Conservation (phyloP, 2,329 filamentous ascomycete species). For the Aspergillus transmontanensis region DNA sequence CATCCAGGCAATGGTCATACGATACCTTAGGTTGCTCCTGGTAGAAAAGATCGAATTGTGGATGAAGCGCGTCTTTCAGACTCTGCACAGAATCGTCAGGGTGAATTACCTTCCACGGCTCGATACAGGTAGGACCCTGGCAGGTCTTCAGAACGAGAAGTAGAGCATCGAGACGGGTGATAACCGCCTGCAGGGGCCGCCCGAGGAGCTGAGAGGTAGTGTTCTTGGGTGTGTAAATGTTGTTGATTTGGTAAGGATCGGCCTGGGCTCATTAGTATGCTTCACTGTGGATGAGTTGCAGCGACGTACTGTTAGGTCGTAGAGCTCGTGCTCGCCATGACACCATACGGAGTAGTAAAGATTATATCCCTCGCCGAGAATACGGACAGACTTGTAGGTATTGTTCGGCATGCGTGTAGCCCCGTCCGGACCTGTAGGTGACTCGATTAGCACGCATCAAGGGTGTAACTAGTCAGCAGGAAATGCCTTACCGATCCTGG, state of each 20-base stretch:
- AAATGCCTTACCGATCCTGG: conserved; percentile 26
- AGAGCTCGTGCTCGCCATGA: conserved; percentile 44
- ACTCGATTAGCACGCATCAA: background rate
- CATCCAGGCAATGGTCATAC: conserved; percentile 38
- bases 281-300: background rate
- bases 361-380: conserved; percentile 39
- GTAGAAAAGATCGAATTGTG: conserved; percentile 37
- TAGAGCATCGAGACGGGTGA: conserved; percentile 37
- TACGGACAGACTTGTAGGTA: conserved; percentile 44
- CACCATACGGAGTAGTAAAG: conserved; percentile 48
- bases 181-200: conserved; percentile 22
- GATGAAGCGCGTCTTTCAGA: conserved; percentile 35
- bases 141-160: conserved; percentile 44
- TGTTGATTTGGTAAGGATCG: conserved; percentile 41
- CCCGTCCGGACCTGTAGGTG: conserved; percentile 21
- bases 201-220: conserved; percentile 22
- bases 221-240: conserved; percentile 26
- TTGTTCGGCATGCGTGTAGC: conserved; percentile 31
- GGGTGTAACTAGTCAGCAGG: background rate
- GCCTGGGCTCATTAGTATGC: conserved; percentile 21
- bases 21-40: conserved; percentile 32
- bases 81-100: conserved; percentile 30
- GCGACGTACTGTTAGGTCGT: conserved; percentile 36
- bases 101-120: conserved; percentile 41
- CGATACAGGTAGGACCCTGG: conserved; percentile 35